Conservation (phyloP, 2,329 filamentous ascomycete species). For the Trichoderma atroviride region DNA sequence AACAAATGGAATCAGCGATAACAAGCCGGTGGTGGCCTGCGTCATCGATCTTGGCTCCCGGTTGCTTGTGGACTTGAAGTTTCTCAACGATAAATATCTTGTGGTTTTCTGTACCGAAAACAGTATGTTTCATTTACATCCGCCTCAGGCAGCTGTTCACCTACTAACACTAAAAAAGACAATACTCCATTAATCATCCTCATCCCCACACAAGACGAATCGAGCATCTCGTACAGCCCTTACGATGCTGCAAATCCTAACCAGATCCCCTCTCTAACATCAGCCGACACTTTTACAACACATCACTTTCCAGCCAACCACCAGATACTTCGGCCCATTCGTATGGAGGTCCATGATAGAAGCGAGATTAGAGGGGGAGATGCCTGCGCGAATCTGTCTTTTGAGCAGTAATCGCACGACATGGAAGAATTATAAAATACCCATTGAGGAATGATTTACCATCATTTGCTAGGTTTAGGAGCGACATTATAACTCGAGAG, state of each 20-base stretch:
- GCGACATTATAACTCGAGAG: no score
- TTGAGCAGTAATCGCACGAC: constrained; percentile 51
- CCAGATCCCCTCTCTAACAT: constrained; percentile 15
- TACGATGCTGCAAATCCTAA: constrained; percentile 36
- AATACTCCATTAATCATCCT: constrained; percentile 36
- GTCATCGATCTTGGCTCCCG: constrained; percentile 47
- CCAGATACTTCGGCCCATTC: constrained; percentile 41
- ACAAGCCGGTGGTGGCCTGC: constrained; percentile 43
- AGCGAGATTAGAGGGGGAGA: constrained; percentile 48
- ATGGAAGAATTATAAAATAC: constrained; percentile 52
- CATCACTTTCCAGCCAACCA: constrained; percentile 37
- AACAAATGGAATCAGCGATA: constrained; percentile 61
- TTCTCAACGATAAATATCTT: constrained; percentile 64
- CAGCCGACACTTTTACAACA: constrained; percentile 29
- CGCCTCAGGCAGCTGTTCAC: not conserved
- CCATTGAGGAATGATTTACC: not conserved
- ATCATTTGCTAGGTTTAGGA: not conserved
- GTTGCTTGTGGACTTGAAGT: constrained; percentile 65
- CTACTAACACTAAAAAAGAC: constrained; percentile 30
- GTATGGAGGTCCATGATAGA: constrained; percentile 55
- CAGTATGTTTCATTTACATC: constrained; percentile 37
- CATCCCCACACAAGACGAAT: constrained; percentile 42
- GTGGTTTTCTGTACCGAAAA: constrained; percentile 58
- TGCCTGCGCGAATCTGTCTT: constrained; percentile 55
- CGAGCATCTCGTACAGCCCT: constrained; percentile 41